Evolutionary conservation across 371 early-diverging fungal species (phyloP).

Genomic region (Saksenaea oblongispora): DNA sequence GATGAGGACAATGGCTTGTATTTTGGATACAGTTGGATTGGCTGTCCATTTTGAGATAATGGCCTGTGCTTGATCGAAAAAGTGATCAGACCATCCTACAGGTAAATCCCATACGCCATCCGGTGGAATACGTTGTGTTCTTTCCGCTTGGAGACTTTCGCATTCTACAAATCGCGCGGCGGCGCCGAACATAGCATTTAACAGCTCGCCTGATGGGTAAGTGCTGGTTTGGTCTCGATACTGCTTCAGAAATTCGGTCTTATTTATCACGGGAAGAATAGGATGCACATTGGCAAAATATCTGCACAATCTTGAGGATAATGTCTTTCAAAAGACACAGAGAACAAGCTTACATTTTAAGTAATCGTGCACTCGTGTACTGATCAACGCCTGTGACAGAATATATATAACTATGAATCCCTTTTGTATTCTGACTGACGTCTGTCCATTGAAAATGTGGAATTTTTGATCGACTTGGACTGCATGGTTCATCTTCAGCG

Average conservation of each 20-base stretch:
- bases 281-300: slow-evolving; percentile 52
- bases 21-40: slow-evolving; percentile 39
- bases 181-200: slow-evolving; percentile 54
- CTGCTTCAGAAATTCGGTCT: slow-evolving; percentile 38
- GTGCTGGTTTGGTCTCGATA: slow-evolving; percentile 41
- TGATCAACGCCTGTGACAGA: slow-evolving; percentile 38
- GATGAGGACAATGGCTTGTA: slow-evolving; percentile 46
- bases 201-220: slow-evolving; percentile 37
- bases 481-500: slow-evolving; percentile 18
- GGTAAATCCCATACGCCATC: slow-evolving; percentile 45
- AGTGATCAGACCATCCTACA: slow-evolving; percentile 46
- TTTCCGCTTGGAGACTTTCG: slow-evolving; percentile 23
- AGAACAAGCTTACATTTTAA: slow-evolving; percentile 34
- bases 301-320: slow-evolving; percentile 12
- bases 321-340: background rate
- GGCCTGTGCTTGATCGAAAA: slow-evolving; percentile 41
- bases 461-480: slow-evolving; percentile 6
- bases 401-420: slow-evolving; percentile 38
- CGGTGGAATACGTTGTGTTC: slow-evolving; percentile 16
- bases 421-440: slow-evolving; percentile 11
- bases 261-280: slow-evolving; percentile 47
- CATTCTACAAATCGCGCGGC: slow-evolving; percentile 49
- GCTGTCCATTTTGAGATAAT: slow-evolving; percentile 26
- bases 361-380: slow-evolving; percentile 37
- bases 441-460: background rate